A percentile compares a stretch with the other conserved stretches of the same genome.
Evolutionary conservation across 257 asterid genomes (phyloP).

Genomic region (Buddleja alternifolia): DNA sequence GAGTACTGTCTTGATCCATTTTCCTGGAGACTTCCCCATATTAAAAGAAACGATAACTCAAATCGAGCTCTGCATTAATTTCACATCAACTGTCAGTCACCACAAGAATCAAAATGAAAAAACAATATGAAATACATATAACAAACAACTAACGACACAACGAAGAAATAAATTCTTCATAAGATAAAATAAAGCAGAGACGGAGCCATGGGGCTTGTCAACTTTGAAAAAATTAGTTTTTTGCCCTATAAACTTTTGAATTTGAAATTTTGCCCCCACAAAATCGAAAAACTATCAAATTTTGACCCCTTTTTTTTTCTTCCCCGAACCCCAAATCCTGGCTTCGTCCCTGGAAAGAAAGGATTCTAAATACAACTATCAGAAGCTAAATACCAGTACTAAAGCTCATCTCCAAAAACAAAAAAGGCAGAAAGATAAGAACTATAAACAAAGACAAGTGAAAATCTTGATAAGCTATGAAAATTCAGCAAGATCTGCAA

Average conservation of each 20-base stretch:
- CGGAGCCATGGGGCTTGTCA: too few species aligned
- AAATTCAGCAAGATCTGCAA: conserved; percentile 34
- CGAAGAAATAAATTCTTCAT: not conserved
- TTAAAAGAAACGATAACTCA: conserved; percentile 21
- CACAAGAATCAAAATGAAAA: conserved; percentile 13
- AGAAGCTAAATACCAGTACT: conserved; percentile 6
- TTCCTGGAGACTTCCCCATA: conserved; percentile 92
- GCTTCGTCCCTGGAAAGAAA: too few species aligned
- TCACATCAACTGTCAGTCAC: not conserved
- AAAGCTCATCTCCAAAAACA: not conserved
- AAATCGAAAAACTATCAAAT: too few species aligned
- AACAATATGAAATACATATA: not conserved
- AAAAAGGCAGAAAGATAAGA: not conserved
- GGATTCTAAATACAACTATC: not conserved
- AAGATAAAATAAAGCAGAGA: too few species aligned
- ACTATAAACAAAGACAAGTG: not conserved
- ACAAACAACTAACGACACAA: not conserved
- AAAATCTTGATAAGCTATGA: not conserved
- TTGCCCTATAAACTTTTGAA: too few species aligned
- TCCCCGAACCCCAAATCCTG: too few species aligned
- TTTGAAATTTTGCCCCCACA: too few species aligned
- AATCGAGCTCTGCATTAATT: conserved; percentile 33
- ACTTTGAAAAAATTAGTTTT: too few species aligned
- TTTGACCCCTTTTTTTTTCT: too few species aligned
- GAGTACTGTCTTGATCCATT: conserved; percentile 77